phyloP scores from a whole-genome alignment of 225 moss, liverwort and hornwort species.

The Rhytidiadelphus loreus region DNA sequence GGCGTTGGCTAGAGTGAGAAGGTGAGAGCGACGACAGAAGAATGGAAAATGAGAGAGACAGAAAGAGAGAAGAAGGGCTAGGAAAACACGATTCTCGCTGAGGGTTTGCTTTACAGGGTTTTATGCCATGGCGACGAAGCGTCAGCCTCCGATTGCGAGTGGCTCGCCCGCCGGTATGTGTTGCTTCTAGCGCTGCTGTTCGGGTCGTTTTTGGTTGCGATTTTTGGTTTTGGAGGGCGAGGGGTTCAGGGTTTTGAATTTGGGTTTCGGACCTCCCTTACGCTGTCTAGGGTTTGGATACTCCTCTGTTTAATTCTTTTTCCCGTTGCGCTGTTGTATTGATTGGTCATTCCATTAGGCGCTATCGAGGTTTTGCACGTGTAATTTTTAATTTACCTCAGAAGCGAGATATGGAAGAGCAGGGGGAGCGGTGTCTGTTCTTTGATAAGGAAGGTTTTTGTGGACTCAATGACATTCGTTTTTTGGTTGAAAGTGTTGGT shows the following conservation, averaged over 20 bases:
- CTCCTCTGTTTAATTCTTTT: neutral
- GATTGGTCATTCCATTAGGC: neutral
- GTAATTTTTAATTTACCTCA: neutral
- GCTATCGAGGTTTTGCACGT: neutral
- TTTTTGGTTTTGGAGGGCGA: neutral
- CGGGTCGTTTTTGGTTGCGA: neutral
- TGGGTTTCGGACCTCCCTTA: neutral
- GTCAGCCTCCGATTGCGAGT: neutral
- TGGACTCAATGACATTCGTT: neutral
- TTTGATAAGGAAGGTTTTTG: neutral
- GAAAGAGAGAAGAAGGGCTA: neutral
- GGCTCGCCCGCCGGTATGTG: constrained; percentile 8
- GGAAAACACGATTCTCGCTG: neutral
- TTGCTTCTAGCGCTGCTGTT: neutral
- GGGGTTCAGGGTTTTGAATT: neutral
- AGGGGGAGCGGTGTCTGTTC: neutral
- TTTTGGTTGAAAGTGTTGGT: neutral
- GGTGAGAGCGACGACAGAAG: neutral
- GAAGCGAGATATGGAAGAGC: neutral
- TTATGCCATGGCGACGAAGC: neutral
- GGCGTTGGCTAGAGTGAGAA: neutral
- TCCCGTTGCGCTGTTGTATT: neutral
- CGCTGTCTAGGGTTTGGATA: neutral
- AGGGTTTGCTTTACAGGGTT: neutral
- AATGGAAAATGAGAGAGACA: neutral